Base-by-base conservation (phyloP, 2,329 filamentous ascomycete genomes). In the Pseudogymnoascus sp. region DNA sequence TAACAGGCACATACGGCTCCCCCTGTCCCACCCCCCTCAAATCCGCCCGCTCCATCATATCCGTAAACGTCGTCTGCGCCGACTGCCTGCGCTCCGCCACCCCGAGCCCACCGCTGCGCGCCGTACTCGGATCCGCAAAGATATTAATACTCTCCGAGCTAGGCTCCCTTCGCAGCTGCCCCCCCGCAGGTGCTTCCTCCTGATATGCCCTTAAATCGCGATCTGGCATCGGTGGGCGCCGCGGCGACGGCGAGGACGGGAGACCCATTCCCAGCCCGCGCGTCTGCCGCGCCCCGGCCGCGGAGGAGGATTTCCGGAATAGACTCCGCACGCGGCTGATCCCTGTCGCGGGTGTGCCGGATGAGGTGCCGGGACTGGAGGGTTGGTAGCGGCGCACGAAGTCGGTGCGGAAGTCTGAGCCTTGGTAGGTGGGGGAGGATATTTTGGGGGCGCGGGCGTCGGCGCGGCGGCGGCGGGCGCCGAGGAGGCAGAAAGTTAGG, bases 351-450 rank as follows among this genome's bases (percentile, higher is more conserved):
- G 65, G 5, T 65, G 64, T 4, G 56, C 60, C 2, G 21, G 63
- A 59, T 2, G 65, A 65, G 2, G 67, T 65, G 0, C 68, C 71
- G 1, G 70, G 68, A 4, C 68, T 68, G 11, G 63, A 60, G 1
- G 70, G 67, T 33, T 61, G 64, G 11, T 44, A 44, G 63, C 72
- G 73, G 69, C 78, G 80, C 42, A 81, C 79, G 68, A 85, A 85
- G 69, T 85, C 83, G 38, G 77, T 79, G 61, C 82, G 79, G 64
- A 80, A 38, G 73, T 73, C 59, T 73, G 72, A 68, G 65, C 65
- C 26, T 76, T 74, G 21, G 56, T 81, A 74, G 64, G 87, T 78
- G 64, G 86, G 78, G 68, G 86, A 80, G 66, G 82, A 85, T 68
- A 86, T 81, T 56, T 82, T 70, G 31, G 77, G 78, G 6, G 81